Evolutionary conservation across 495 filamentous ascomycete genomes (phyloP).

Genomic region (Xylaria curta): DNA sequence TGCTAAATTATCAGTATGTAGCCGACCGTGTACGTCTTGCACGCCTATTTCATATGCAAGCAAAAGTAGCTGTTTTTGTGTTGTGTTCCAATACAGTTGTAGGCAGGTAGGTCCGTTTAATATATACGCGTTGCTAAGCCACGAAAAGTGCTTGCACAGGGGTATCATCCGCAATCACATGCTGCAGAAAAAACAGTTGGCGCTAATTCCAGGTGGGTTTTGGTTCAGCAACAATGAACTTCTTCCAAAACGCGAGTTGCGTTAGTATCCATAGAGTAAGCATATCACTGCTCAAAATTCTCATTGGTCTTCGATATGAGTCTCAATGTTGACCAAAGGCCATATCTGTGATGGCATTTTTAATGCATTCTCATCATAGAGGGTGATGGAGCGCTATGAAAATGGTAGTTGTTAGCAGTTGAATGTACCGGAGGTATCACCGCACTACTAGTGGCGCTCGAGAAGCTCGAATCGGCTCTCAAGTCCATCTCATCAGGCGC

Average conservation of each 20-base stretch:
- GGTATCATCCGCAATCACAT: slow-evolving; percentile 21
- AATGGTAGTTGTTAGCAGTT: slow-evolving; percentile 24
- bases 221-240: slow-evolving; percentile 6
- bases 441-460: slow-evolving; percentile 48
- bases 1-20: slow-evolving; percentile 18
- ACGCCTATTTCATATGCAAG: neutral
- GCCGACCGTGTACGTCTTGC: neutral
- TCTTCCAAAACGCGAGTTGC: neutral
- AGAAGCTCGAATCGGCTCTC: slow-evolving; percentile 50
- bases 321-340: neutral
- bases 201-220: slow-evolving; percentile 4
- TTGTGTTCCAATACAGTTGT: neutral
- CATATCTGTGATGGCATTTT: slow-evolving; percentile 24
- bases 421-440: slow-evolving; percentile 32
- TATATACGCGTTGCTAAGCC: slow-evolving; percentile 21
- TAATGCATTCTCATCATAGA: slow-evolving; percentile 31
- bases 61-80: neutral
- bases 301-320: neutral
- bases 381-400: slow-evolving; percentile 25
- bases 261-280: neutral
- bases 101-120: neutral
- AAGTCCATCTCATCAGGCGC: slow-evolving; percentile 37
- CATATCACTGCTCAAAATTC: neutral
- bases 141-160: slow-evolving; percentile 21
- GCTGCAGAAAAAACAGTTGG: slow-evolving; percentile 13